phyloP scores from a whole-genome alignment of 1,284 basidiomycete species.

The Tilletia caries region DNA sequence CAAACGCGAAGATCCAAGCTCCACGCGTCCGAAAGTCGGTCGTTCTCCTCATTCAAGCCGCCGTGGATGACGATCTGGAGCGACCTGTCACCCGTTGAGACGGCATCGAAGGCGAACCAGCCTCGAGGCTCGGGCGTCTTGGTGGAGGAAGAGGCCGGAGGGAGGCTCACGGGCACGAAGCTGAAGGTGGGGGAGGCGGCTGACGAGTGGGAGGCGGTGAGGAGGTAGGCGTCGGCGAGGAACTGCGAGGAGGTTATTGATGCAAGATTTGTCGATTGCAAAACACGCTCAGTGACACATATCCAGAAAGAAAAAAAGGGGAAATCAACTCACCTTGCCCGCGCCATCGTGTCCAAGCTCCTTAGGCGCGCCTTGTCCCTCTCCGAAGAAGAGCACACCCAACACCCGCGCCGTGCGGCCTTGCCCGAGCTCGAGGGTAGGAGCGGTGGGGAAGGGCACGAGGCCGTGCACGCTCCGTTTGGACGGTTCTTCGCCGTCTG shows the following conservation, averaged over 20 bases:
- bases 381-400: conserved; percentile 52
- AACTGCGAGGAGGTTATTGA: conserved; percentile 17
- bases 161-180: not conserved
- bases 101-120: conserved; percentile 49
- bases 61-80: conserved; percentile 46
- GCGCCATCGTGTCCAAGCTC: conserved; percentile 53
- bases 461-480: conserved; percentile 23
- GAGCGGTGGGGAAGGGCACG: conserved; percentile 19
- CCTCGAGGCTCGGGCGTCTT: conserved; percentile 34
- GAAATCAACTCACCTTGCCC: conserved; percentile 33
- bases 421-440: not conserved
- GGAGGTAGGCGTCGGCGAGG: conserved; percentile 18
- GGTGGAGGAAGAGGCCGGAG: conserved; percentile 8
- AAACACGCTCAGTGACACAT: too few species aligned
- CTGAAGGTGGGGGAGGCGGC: not conserved
- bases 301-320: not conserved
- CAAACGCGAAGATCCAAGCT: conserved; percentile 27
- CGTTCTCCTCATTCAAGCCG: conserved; percentile 51
- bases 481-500: conserved; percentile 18
- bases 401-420: conserved; percentile 23
- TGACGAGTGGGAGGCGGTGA: conserved; percentile 1
- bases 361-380: conserved; percentile 48
- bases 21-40: conserved; percentile 50
- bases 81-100: not conserved
- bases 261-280: conserved; percentile 4